phyloP scores from a whole-genome alignment of 139 green algal species.

The Edaphochlamys debaryana region DNA sequence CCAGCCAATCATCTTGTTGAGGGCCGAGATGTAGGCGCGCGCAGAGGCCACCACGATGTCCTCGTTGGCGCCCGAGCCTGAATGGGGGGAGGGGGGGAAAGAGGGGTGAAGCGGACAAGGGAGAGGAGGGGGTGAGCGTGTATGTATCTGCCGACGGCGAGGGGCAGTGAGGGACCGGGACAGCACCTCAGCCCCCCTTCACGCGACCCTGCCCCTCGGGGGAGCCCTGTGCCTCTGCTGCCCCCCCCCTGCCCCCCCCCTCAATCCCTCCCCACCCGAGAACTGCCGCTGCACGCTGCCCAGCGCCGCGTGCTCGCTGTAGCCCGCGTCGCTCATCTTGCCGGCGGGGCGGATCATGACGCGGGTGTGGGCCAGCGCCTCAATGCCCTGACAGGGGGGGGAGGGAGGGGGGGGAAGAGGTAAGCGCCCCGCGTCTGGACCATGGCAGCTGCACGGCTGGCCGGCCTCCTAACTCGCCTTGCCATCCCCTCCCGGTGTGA shows the following conservation, averaged over 20 bases:
- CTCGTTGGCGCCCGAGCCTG: conserved; percentile 85
- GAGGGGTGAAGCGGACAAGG: too few species aligned
- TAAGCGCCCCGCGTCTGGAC: too few species aligned
- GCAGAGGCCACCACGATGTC: conserved; percentile 95
- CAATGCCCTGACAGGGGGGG: conserved; percentile 82
- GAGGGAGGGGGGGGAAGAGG: neutral
- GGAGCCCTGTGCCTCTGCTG: too few species aligned
- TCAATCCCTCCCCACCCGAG: conserved; percentile 73
- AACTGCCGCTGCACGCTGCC: conserved; percentile 70
- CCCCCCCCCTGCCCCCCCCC: too few species aligned
- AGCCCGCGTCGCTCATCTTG: conserved; percentile 54
- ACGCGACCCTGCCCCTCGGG: too few species aligned
- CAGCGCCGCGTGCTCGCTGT: conserved; percentile 64
- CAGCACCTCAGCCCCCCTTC: too few species aligned
- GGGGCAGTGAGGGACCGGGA: too few species aligned
- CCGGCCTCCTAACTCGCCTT: too few species aligned
- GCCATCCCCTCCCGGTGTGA: too few species aligned
- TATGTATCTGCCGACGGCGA: too few species aligned
- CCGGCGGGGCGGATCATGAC: conserved; percentile 81
- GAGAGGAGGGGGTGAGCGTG: neutral
- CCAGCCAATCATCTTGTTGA: conserved; percentile 97
- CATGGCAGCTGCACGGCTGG: too few species aligned
- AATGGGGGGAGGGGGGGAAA: conserved; percentile 3
- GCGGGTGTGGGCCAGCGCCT: conserved; percentile 89
- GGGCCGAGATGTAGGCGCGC: conserved; percentile 90